A percentile compares a stretch with the other conserved stretches of the same genome.
Conservation (phyloP, 2,329 filamentous ascomycete species). For the Verticillium isaacii region DNA sequence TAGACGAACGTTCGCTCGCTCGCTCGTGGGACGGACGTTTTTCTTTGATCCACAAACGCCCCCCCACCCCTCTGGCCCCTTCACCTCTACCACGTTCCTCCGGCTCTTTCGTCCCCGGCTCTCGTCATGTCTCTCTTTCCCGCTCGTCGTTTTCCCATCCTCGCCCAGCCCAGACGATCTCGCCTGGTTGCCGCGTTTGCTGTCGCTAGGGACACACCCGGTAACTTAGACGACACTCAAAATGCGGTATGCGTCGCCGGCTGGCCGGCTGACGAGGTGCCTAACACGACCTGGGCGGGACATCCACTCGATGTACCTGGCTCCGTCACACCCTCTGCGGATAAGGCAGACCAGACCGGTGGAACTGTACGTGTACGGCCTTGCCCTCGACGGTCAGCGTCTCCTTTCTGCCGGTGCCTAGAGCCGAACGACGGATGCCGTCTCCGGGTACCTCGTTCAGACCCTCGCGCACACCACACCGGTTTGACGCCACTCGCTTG, state of each 20-base stretch:
- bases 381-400: neutral
- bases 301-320: neutral
- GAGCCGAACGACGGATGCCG: neutral
- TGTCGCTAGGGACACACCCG: neutral
- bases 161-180: too few relatives aligned
- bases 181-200: neutral
- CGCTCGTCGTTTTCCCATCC: too few relatives aligned
- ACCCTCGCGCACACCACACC: constrained; percentile 5
- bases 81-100: neutral
- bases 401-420: neutral
- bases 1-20: neutral
- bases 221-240: neutral
- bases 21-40: neutral
- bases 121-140: neutral
- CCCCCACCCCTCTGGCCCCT: neutral
- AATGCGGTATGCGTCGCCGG: neutral
- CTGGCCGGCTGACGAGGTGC: neutral
- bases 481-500: neutral
- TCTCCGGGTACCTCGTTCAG: neutral
- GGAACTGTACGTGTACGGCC: neutral
- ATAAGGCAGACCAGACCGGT: neutral
- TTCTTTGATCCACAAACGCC: neutral
- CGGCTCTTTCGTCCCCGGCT: neutral
- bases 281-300: neutral
- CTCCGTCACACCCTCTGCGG: neutral